Evolutionary conservation across 305 asterid genomes (phyloP), one percentile per base, ranked within the genome.

Genomic region (Fraxinus angustifolia): DNA sequence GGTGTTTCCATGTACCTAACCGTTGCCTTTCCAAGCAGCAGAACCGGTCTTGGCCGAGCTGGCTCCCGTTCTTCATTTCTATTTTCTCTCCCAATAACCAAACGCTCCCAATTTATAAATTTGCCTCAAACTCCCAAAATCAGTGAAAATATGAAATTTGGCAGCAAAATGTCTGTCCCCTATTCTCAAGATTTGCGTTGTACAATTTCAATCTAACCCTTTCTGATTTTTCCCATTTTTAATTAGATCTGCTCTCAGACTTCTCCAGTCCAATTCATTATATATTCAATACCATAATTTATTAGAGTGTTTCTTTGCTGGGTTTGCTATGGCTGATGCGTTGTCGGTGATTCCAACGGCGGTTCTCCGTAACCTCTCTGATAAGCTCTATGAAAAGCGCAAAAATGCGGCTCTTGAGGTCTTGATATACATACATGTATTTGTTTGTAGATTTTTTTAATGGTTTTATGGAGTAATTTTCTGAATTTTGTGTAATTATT

Each of bases 341-440:
- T 89, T 90, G 56, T 87, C 95, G 50, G 88, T 89, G 82, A 87
- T 96, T 89, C 97, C 98, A 3, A 91, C 97, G 4, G 92, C 97
- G 72, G 97, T 94, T 81, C 90, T 96, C 40, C 97, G 99, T 34
- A 96, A 94, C 88, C 91, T 96, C 73, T 94, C 98, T 72, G 99
- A 96, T 83, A 96, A 96, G 91, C 94, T 96, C 31, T 96, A 96
- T 76, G 99, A 96, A 87, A 96, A 94, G 92, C 95, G 99, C 58
- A 96, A 96, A 82, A 96, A 94, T 93, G 99, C 99, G 81, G 99
- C 99, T 77, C 87, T 94, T 11, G 99, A 96, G 98, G 99, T 95
- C 60, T 87, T 82, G 14, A 50, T 17, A 53, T 19, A 23, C 73
- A 50, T 73, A 16, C 72, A 50, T 23, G 36, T 77, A 17, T 19